Base-by-base conservation (phyloP, 305 asterid genomes). In the Ruellia speciosa region DNA sequence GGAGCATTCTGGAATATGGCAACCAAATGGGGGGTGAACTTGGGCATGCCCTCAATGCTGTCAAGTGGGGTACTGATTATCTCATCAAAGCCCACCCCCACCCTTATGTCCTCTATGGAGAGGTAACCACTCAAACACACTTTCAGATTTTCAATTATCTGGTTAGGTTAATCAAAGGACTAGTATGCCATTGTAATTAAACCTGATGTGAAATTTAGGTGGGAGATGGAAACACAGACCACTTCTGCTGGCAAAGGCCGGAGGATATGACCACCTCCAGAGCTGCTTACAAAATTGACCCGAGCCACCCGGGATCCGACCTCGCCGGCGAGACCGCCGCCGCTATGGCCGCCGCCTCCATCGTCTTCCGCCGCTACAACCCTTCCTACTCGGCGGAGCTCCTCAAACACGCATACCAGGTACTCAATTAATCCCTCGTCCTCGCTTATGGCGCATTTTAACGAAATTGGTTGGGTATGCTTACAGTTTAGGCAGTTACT, bases 41-140 rank as follows among this genome's bases (percentile, higher is more conserved):
- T 53, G 68, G 77, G 1, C 81, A 89, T 43, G 99, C 97, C 63
- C 64, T 93, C 60, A 87, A 78, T 53, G 99, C 97, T 41, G 79
- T 93, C 31, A 89, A 89, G 52, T 93, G 99, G 99, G 99, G 99
- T 7, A 89, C 99, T 49, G 99, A 93, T 62, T 93, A 93, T 68
- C 79, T 93, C 73, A 81, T 93, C 61, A 93, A 93, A 80, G 94
- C 97, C 58, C 97, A 90, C 35, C 92, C 96, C 14, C 70, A 90
- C 41, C 95, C 96, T 31, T 7, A 87, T 64, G 86, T 90, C 17
- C 92, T 90, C 35, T 90, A 90, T 6, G 97, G 97, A 63, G 97
- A 90, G 94, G 97, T 87, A 71, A 43, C 31, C 0, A 43, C 6
- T 10, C 48, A 43, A 11, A 43, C 48, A 43, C 48, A 43, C 48